Evolutionary conservation across 306 rosid genomes (phyloP).

Genomic region (Luffa acutangula): DNA sequence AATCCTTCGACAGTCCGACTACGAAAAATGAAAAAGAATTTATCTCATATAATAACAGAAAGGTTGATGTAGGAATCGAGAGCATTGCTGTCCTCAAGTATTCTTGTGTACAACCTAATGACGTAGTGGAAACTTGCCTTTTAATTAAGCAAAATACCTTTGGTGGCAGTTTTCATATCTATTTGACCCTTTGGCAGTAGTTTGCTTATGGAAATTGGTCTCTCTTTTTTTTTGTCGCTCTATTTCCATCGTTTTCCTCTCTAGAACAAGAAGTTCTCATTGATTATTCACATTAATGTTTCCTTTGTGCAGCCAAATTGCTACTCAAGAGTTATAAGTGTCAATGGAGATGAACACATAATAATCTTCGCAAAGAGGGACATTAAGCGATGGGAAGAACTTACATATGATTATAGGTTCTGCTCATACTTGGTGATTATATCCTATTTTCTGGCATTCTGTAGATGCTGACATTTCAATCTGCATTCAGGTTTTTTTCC

Average conservation of each 20-base stretch:
- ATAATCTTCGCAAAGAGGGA: slow-evolving; percentile 96
- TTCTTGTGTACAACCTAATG: not conserved
- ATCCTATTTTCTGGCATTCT: not conserved
- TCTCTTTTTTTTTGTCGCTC: not conserved
- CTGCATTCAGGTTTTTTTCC: slow-evolving; percentile 66
- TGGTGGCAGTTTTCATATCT: not conserved
- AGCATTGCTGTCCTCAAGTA: not conserved
- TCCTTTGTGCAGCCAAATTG: slow-evolving; percentile 83
- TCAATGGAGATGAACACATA: slow-evolving; percentile 84
- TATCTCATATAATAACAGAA: not conserved
- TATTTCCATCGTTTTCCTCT: not conserved
- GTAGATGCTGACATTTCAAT: slow-evolving; percentile 27
- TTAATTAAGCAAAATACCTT: not conserved
- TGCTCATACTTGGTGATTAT: slow-evolving; percentile 6
- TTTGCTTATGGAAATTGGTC: not conserved
- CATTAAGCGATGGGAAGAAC: slow-evolving; percentile 96
- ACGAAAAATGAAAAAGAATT: not conserved
- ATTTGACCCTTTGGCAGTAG: not conserved
- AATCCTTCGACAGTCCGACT: not conserved
- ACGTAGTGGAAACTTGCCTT: not conserved
- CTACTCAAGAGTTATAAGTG: slow-evolving; percentile 90
- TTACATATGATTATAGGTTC: slow-evolving; percentile 94
- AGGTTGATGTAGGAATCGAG: not conserved
- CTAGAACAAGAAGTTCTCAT: not conserved
- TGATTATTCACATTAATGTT: slow-evolving; percentile 14